These are phyloP conservation scores for Angophora floribunda DNA, from an alignment of 345 rosid species.

Conservation along the genomic window DNA sequence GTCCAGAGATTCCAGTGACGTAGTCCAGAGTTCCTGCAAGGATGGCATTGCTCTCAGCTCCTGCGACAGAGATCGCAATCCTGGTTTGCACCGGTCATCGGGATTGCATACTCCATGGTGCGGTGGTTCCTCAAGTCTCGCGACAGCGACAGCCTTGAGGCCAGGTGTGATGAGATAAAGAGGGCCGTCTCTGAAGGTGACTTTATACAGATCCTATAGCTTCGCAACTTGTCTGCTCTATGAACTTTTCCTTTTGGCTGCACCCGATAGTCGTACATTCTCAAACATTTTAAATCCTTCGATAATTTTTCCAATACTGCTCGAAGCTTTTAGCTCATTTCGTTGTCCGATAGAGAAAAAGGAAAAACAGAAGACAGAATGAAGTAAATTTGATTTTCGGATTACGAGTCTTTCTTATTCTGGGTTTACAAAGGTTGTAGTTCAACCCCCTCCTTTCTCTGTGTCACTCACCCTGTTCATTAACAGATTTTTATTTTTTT, in stretches of 20 bases:
- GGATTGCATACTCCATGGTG: conserved; percentile 19
- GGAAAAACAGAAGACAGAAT: no score
- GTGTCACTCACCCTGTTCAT: no score
- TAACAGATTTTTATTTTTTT: no score
- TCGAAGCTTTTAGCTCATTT: no score
- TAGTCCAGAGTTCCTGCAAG: neutral
- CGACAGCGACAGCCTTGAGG: conserved; percentile 3
- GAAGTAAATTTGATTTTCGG: no score
- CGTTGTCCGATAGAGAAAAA: no score
- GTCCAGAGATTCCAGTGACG: neutral
- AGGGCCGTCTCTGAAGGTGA: conserved; percentile 30
- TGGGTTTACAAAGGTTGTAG: no score
- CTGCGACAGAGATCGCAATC: conserved; percentile 18
- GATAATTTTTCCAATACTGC: no score
- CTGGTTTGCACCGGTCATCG: conserved; percentile 20
- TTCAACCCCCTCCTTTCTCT: no score
- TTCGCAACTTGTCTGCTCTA: neutral
- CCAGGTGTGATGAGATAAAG: conserved; percentile 19
- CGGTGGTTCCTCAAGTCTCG: conserved; percentile 19
- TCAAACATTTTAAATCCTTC: no score
- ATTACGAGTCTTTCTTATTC: no score
- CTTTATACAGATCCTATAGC: no score
- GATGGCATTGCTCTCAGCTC: conserved; percentile 15
- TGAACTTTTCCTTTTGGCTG: neutral
- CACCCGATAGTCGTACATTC: neutral